A percentile compares a stretch with the other conserved stretches of the same genome.
These are phyloP conservation scores for Bipolaris gigantea DNA, from an alignment of 2,329 filamentous ascomycete species.

Conservation along the genomic window DNA sequence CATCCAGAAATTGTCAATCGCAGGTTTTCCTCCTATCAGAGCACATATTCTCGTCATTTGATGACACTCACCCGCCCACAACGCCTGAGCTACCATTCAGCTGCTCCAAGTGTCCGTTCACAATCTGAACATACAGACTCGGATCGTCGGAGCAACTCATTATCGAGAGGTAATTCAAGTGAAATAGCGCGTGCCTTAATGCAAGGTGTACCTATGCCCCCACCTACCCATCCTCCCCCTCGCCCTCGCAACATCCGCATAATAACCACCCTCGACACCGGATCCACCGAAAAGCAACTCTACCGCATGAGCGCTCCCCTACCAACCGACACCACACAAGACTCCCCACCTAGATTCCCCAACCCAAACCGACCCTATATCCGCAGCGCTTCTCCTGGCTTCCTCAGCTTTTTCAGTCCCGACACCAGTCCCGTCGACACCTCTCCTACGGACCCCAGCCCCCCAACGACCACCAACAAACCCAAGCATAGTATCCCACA, in stretches of 20 bases:
- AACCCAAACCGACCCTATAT: conserved; percentile 1
- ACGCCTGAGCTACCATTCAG: conserved; percentile 31
- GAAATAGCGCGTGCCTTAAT: conserved; percentile 32
- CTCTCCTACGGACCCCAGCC: background rate
- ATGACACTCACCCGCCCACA: conserved; percentile 36
- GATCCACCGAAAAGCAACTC: conserved; percentile 8
- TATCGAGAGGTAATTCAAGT: conserved; percentile 11
- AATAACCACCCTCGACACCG: conserved; percentile 23
- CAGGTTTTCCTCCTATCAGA: conserved; percentile 24
- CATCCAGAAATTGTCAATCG: conserved; percentile 21
- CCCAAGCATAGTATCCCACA: conserved; percentile 2
- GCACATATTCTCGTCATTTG: conserved; percentile 30
- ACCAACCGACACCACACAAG: conserved; percentile 17
- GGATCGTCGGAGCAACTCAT: conserved; percentile 14
- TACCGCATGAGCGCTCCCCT: conserved; percentile 19
- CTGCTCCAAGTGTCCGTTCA: conserved; percentile 26
- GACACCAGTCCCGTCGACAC: conserved; percentile 12
- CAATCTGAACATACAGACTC: conserved; percentile 23
- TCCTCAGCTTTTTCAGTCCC: conserved; percentile 22
- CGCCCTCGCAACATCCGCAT: conserved; percentile 13
- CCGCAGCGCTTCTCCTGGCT: conserved; percentile 19
- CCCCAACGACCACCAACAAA: conserved; percentile 7
- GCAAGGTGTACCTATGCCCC: conserved; percentile 24
- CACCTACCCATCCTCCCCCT: conserved; percentile 4
- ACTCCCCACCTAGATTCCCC: background rate